Base-by-base conservation (phyloP, 1,284 basidiomycete species). In the Retiboletus fuscus region DNA sequence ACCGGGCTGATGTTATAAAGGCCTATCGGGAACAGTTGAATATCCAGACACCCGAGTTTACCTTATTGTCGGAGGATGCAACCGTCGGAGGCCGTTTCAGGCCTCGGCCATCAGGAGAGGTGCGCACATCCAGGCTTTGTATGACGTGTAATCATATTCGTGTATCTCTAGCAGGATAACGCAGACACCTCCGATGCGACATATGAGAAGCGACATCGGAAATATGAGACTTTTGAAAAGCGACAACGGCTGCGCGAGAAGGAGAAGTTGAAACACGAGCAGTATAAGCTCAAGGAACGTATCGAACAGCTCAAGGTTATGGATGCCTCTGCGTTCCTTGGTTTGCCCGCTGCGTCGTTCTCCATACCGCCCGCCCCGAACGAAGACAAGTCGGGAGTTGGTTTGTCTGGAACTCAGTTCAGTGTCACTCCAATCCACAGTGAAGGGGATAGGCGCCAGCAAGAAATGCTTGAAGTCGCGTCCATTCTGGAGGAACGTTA, bases 251-350 rank as follows among this genome's bases (percentile, higher is more conserved):
- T 95, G 55, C 89, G 95, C 68, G 96, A 97, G 83, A 94, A 95
- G 82, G 96, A 97, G 81, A 95, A 95, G 78, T 88, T 98, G 71
- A 91, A 93, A 80, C 93, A 95, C 74, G 95, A 96, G 78, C 94
- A 96, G 73, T 95, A 96, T 84, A 96, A 96, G 82, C 90, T 98
- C 77, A 92, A 93, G 77, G 91, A 95, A 78, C 90, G 96, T 46
- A 94, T 97, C 73, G 95, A 97, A 61, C 92, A 96, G 79, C 86
- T 97, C 70, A 90, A 88, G 72, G 86, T 84, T 26, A 92, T 94
- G 89, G 93, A 95, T 73, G 82, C 87, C 58, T 82, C 87, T 64
- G 90, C 91, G 2, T 95, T 95, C 81, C 86, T 93, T 49, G 78
- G 85, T 41, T 84, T 93, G 60, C 87, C 91, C 62, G 86, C 88